Evolutionary conservation across 371 early-diverging fungal genomes (phyloP), one percentile per base, ranked within the genome.

Genomic region (Saksenaea vasiformis): DNA sequence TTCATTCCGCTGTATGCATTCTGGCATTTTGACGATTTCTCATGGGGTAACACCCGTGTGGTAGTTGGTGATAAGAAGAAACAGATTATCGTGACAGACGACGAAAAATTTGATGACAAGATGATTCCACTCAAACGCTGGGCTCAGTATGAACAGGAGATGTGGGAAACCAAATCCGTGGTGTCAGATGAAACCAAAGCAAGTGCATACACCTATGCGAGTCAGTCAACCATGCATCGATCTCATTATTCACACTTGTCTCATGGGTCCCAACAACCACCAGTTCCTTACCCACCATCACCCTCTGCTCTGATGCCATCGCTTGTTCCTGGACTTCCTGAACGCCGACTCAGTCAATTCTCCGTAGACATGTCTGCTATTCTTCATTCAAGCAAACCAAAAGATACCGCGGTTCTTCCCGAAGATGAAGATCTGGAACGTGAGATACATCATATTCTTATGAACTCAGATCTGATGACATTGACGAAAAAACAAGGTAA

Each of bases 1-100:
- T 84, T 95, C n/a, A 87, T 99, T 43, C 99, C 99, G 0, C 71
- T 92, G 3, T 99, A 99, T 76, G 91, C 98, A 26, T 99, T 92
- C 80, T 98, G 99, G 99, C 95, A 96, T 74, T 97, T 98, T 82
- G 99, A 99, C 71, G 98, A 99, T 66, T 98, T 99, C 71, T 90
- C 92, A 0, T 99, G 98, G 99, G 99, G 99, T 3, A 91, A 96
- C 69, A 99, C 99, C 0, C 85, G 99, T 54, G 89, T 91, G 51
- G 90, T 95, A 2, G 87, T 89, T 1, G 94, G 94, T 24, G 93
- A 85, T 73, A 73, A 78, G 43, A 72, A 72, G 59, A 75, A 67
- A 63, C 80, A 65, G 28, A 74, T 72, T 66, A 82, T 70, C 70
- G 77, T 67, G 9, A 72, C 72, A 39, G 78, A 82, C 22, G 77